Conservation (phyloP, 2,329 filamentous ascomycete genomes). For the Lachnellula willkommii region DNA sequence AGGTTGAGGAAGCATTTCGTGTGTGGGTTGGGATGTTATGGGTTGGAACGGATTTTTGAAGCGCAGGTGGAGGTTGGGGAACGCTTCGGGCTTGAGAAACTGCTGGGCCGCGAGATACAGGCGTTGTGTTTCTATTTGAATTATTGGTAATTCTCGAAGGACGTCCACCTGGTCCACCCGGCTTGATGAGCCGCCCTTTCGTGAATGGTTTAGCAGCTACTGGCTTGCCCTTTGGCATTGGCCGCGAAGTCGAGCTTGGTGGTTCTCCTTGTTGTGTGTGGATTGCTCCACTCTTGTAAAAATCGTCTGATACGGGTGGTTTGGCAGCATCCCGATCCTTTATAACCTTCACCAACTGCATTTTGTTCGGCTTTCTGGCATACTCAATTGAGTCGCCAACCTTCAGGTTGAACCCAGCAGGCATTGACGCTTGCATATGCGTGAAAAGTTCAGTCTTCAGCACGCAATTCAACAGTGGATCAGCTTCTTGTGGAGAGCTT, state of each 20-base stretch:
- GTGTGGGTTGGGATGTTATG: slow-evolving; percentile 43
- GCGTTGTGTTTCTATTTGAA: slow-evolving; percentile 32
- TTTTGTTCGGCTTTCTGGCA: slow-evolving; percentile 95
- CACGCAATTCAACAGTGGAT: slow-evolving; percentile 88
- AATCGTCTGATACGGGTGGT: slow-evolving; percentile 64
- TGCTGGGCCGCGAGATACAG: slow-evolving; percentile 19
- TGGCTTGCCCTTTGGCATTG: slow-evolving; percentile 82
- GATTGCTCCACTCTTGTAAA: slow-evolving; percentile 89
- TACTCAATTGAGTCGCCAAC: slow-evolving; percentile 86
- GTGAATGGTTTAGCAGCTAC: slow-evolving; percentile 87
- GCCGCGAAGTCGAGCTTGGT: slow-evolving; percentile 72
- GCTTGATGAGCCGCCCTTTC: slow-evolving; percentile 84
- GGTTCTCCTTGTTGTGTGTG: slow-evolving; percentile 83
- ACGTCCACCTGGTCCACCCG: slow-evolving; percentile 76
- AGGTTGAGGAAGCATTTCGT: slow-evolving; percentile 50
- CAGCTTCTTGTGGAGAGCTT: slow-evolving; percentile 84
- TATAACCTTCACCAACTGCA: slow-evolving; percentile 79
- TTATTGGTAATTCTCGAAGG: slow-evolving; percentile 63
- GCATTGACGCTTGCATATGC: slow-evolving; percentile 75
- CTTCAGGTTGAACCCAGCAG: slow-evolving; percentile 68
- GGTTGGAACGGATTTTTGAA: slow-evolving; percentile 18
- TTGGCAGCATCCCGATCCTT: slow-evolving; percentile 56
- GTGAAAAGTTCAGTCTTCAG: slow-evolving; percentile 98
- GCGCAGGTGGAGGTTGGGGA: slow-evolving; percentile 30
- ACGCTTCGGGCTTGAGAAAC: slow-evolving; percentile 18